Evolutionary conservation across 495 filamentous ascomycete species (phyloP).

Genomic region (Endocarpon pusillum): DNA sequence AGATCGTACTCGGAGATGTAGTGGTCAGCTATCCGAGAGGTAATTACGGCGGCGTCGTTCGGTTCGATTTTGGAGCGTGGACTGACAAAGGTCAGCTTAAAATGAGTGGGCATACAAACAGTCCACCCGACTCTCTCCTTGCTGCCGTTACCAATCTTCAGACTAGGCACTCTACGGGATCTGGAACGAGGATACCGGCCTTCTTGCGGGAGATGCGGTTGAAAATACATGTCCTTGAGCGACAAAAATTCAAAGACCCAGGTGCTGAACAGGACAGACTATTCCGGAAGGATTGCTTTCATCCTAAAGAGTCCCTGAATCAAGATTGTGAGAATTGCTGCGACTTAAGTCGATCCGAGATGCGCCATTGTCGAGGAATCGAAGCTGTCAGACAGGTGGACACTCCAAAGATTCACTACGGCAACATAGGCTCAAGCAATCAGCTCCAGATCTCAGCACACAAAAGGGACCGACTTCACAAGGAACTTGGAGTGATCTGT

Average conservation of each 20-base stretch:
- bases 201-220: no score
- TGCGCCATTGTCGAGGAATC: no score
- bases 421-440: conserved; percentile 23
- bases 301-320: conserved; percentile 3
- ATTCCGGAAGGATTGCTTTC: conserved; percentile 15
- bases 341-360: no score
- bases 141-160: no score
- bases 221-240: conserved; percentile 6
- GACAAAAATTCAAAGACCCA: conserved; percentile 10
- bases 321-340: no score
- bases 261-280: conserved; percentile 13
- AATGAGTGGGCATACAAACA: neutral
- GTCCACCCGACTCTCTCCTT: no score
- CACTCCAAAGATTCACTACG: conserved; percentile 14
- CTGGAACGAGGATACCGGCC: no score
- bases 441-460: conserved; percentile 18
- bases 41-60: no score
- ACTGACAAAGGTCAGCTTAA: no score
- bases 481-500: conserved; percentile 14
- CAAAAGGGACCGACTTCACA: conserved; percentile 15
- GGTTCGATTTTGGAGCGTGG: no score
- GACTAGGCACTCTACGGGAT: no score
- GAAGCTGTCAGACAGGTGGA: neutral
- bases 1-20: conserved; percentile 25
- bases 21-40: conserved; percentile 22